Percentiles rank a stretch among this genome's conserved stretches.
Conservation (phyloP, 106 monocot genomes). For the Hemerocallis citrina region DNA sequence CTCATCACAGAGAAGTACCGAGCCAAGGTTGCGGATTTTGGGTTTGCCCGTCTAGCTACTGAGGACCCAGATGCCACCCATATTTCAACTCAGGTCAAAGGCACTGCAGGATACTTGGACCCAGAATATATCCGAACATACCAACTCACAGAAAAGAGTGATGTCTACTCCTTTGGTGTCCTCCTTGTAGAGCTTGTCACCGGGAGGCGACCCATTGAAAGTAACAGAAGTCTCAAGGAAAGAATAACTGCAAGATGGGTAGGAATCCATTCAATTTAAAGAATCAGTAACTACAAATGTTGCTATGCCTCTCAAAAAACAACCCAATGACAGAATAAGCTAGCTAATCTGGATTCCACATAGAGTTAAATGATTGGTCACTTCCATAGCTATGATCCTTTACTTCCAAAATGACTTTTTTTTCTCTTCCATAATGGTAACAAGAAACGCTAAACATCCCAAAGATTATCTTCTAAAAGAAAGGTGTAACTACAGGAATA, state of each 20-base stretch:
- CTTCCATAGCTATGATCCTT: no score
- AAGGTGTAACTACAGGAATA: no score
- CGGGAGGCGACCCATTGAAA: conserved; percentile 54
- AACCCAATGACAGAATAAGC: neutral
- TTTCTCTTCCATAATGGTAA: no score
- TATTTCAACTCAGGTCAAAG: conserved; percentile 74
- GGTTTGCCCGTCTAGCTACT: conserved; percentile 49
- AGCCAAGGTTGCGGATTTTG: conserved; percentile 81
- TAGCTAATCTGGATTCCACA: neutral
- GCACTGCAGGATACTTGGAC: conserved; percentile 73
- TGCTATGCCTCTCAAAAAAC: neutral
- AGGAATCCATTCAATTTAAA: no score
- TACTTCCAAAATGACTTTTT: no score
- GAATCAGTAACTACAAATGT: no score
- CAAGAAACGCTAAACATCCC: no score
- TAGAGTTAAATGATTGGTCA: no score
- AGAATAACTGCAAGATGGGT: conserved; percentile 59
- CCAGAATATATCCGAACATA: conserved; percentile 74
- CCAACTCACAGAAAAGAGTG: conserved; percentile 75
- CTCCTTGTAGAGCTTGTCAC: conserved; percentile 59
- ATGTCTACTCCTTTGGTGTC: conserved; percentile 78
- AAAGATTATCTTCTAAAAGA: no score
- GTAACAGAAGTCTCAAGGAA: conserved; percentile 35
- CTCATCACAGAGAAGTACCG: conserved; percentile 58
- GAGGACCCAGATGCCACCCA: conserved; percentile 37